A percentile compares a stretch with the other conserved stretches of the same genome.
Evolutionary conservation across 1,284 basidiomycete species (phyloP).

Genomic region (Garcileccinum viscosum): DNA sequence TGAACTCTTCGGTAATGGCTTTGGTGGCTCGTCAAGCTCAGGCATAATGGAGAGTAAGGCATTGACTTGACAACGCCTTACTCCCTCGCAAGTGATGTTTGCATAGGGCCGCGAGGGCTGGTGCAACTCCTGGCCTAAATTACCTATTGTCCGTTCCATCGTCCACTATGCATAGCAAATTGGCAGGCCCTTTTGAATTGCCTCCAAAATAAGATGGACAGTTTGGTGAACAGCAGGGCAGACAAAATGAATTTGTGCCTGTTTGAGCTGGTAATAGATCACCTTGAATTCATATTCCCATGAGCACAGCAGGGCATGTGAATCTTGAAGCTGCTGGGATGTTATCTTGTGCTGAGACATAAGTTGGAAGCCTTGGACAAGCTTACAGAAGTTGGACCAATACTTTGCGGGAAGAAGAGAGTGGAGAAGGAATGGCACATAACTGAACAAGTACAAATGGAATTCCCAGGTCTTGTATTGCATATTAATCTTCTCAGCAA

Average conservation of each 20-base stretch:
- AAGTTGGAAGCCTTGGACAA: background rate
- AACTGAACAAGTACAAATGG: background rate
- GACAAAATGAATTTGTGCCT: background rate
- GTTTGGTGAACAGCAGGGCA: background rate
- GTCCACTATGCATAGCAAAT: constrained; percentile 4
- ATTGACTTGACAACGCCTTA: background rate
- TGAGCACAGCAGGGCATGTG: background rate
- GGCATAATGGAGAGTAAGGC: background rate
- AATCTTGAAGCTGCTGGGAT: background rate
- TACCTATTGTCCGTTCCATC: background rate
- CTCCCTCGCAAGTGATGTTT: background rate
- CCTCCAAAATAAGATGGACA: background rate
- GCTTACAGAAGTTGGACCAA: constrained; percentile 12
- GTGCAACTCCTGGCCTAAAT: background rate
- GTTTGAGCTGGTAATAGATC: background rate
- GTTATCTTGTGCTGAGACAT: background rate
- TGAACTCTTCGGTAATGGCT: background rate
- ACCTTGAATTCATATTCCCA: background rate
- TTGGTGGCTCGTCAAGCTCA: background rate
- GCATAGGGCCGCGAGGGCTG: background rate
- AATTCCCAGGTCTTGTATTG: constrained; percentile 17
- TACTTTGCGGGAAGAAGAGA: background rate
- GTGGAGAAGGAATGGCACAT: background rate
- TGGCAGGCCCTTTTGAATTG: background rate
- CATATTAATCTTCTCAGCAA: constrained; percentile 6